Base-by-base conservation (phyloP, 2,329 filamentous ascomycete species). In the Westerdykella sp. region DNA sequence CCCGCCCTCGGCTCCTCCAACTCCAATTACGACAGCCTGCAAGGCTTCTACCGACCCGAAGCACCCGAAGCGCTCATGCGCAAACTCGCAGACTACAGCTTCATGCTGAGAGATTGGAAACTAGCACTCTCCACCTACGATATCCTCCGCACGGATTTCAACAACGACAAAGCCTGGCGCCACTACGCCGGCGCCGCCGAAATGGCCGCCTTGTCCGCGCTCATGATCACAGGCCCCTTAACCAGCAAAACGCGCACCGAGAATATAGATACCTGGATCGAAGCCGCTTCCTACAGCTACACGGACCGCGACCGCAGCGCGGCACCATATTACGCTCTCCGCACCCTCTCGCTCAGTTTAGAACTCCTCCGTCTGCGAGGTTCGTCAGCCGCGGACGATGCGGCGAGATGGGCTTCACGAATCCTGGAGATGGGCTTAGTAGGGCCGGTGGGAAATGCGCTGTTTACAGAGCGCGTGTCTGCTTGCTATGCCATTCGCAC, bases 61-160 rank as follows among this genome's bases (percentile, higher is more conserved):
- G 74, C 85, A 0, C 83, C 89, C 0, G 94, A 98, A 71, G 90
- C 91, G 3, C 78, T 93, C 39, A 87, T 98, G 80, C 83, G 93
- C 30, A 95, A 94, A 61, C 73, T 98, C 39, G 93, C 87, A 35
- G 93, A 98, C 63, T 97, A 91, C 68, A 84, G 89, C 10, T 95
- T 98, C 60, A 96, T 98, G 90, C 76, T 98, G 31, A 81, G 93
- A 25, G 94, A 98, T 66, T 98, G 85, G 81, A 96, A 94, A 67
- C 73, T 98, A 30, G 87, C 93, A 9, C 80, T 93, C 55, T 89
- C 85, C 11, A 95, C 87, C 0, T 98, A 96, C 63, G 91, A 98
- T 44, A 77, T 98, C 5, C 71, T 98, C 7, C 81, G 88, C 41
- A 79, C 83, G 6, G 94, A 98, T 64, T 98, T 91, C 65, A 83